Percentiles rank a stretch among this genome's conserved stretches.
Conservation (phyloP, 139 green algal species). For the Chlamydomonas incerta region DNA sequence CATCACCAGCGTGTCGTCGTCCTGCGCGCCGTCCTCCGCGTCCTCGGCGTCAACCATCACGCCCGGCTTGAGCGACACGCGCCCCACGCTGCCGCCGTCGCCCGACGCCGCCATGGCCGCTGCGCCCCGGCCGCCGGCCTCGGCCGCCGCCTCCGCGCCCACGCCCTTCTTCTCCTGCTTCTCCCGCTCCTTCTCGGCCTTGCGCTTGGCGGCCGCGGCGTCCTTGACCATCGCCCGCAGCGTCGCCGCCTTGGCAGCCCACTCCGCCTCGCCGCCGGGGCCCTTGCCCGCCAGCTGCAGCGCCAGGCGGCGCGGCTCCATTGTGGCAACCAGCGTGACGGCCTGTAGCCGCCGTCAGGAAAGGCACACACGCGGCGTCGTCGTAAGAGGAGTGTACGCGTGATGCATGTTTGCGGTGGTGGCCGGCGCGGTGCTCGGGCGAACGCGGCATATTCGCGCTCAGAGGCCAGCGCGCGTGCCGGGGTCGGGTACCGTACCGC, state of each 20-base stretch:
- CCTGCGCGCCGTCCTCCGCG: conserved; percentile 40
- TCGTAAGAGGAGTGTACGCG: too few species aligned
- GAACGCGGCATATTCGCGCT: too few species aligned
- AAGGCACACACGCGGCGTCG: too few species aligned
- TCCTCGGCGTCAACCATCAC: conserved; percentile 54
- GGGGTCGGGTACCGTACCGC: too few species aligned
- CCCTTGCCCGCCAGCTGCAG: conserved; percentile 55
- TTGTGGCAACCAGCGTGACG: conserved; percentile 53
- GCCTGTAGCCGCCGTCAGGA: too few species aligned
- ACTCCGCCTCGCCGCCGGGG: conserved; percentile 2
- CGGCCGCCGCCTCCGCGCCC: too few species aligned
- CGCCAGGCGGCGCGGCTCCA: conserved; percentile 37
- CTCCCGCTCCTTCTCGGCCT: conserved; percentile 3
- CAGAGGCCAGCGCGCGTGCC: too few species aligned
- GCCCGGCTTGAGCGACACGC: conserved; percentile 34
- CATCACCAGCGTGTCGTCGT: conserved; percentile 68
- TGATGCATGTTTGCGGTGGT: too few species aligned
- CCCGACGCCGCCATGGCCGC: background rate
- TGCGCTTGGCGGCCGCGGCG: conserved; percentile 12
- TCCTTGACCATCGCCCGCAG: conserved; percentile 9
- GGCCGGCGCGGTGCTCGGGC: too few species aligned
- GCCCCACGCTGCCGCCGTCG: background rate
- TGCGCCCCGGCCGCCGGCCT: too few species aligned
- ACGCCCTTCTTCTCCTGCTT: too few species aligned
- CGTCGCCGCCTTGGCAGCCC: background rate